Conservation (phyloP, 495 filamentous ascomycete genomes). For the Talaromyces liani region DNA sequence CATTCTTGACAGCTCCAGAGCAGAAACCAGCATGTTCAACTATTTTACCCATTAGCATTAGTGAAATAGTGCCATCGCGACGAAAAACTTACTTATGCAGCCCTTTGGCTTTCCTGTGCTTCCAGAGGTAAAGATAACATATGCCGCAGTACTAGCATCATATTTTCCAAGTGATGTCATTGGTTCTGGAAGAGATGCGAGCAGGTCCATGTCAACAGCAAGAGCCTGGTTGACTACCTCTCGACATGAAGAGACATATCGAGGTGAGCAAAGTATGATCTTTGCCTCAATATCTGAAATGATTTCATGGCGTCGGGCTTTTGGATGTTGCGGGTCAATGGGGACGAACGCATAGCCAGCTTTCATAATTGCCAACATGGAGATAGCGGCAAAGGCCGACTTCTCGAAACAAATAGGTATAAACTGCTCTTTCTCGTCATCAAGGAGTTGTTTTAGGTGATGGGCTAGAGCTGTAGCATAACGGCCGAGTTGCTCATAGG, state of each 20-base stretch:
- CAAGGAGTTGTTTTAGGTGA: conserved; percentile 13
- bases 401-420: conserved; percentile 42
- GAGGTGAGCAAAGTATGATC: conserved; percentile 24
- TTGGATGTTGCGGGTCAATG: conserved; percentile 44
- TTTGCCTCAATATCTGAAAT: conserved; percentile 37
- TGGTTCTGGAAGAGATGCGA: background rate
- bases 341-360: conserved; percentile 44
- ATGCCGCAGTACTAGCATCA: background rate
- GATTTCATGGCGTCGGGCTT: conserved; percentile 38
- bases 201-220: conserved; percentile 1
- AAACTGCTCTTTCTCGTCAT: conserved; percentile 11
- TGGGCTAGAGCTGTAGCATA: conserved; percentile 18
- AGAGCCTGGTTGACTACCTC: background rate
- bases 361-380: conserved; percentile 36
- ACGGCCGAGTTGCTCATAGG: conserved; percentile 20
- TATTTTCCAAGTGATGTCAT: background rate
- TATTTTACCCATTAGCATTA: background rate
- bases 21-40: conserved; percentile 11
- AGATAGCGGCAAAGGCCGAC: conserved; percentile 29
- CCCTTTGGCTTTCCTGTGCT: conserved; percentile 11
- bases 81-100: conserved; percentile 5
- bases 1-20: conserved; percentile 9
- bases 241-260: background rate
- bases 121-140: conserved; percentile 10
- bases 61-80: background rate